A percentile compares a stretch with the other conserved stretches of the same genome.
Evolutionary conservation across 2,329 filamentous ascomycete genomes (phyloP).

Genomic region (Tolypocladium sp.): DNA sequence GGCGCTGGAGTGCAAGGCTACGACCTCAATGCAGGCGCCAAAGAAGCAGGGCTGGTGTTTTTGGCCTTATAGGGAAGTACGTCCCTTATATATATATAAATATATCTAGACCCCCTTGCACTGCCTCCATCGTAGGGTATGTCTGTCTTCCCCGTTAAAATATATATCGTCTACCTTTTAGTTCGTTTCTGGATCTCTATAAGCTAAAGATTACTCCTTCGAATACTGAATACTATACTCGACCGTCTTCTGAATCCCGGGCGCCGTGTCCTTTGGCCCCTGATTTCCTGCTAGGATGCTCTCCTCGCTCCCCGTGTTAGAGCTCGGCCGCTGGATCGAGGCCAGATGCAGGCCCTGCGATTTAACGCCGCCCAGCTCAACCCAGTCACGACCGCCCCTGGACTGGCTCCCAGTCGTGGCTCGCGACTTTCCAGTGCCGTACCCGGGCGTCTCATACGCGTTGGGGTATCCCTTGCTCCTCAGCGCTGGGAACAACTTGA

Average conservation of each 20-base stretch:
- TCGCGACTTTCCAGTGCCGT: constrained; percentile 9
- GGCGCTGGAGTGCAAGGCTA: no score
- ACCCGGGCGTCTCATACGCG: constrained; percentile 7
- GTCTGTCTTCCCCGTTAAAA: no score
- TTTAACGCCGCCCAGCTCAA: constrained; percentile 10
- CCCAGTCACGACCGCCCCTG: constrained; percentile 10
- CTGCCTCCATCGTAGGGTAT: no score
- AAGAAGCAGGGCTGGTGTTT: no score
- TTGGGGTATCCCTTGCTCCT: constrained; percentile 11
- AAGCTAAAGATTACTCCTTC: not conserved
- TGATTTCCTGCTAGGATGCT: constrained; percentile 8
- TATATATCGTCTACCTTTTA: no score
- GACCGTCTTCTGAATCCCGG: constrained; percentile 6
- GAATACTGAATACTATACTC: constrained; percentile 5
- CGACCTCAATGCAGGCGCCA: no score
- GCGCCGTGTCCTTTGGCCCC: not conserved
- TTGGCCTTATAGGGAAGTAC: no score
- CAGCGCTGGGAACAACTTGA: constrained; percentile 14
- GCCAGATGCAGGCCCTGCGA: constrained; percentile 9
- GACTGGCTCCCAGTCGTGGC: constrained; percentile 6
- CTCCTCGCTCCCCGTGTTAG: constrained; percentile 13
- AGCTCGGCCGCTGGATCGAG: constrained; percentile 9
- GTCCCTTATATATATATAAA: no score
- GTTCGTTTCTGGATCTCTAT: not conserved
- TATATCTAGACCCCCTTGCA: no score